Conservation (phyloP, 805 yeast genomes). For the Suhomyces kilbournensis region DNA sequence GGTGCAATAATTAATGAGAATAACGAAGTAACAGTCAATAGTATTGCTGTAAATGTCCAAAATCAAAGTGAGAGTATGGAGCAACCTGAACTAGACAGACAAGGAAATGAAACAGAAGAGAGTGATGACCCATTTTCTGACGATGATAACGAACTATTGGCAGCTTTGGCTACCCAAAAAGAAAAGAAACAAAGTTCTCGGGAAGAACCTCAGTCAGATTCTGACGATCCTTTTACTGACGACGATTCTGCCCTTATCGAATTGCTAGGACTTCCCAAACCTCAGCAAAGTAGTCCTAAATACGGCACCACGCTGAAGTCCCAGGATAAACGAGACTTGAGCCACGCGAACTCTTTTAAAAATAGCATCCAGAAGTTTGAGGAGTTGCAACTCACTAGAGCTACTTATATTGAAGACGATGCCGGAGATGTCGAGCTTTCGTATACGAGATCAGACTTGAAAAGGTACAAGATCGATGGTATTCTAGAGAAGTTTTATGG, state of each 20-base stretch:
- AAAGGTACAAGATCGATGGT: conserved; percentile 43
- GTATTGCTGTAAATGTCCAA: background rate
- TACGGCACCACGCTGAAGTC: background rate
- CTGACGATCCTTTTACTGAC: conserved; percentile 13
- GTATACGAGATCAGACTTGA: conserved; percentile 45
- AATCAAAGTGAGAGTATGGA: background rate
- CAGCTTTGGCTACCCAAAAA: conserved; percentile 8
- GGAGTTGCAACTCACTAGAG: conserved; percentile 3
- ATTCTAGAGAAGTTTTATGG: conserved; percentile 32
- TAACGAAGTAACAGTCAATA: background rate
- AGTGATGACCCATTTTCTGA: conserved; percentile 25
- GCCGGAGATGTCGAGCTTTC: conserved; percentile 25
- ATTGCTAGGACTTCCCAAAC: background rate
- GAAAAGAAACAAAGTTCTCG: background rate
- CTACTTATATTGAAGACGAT: background rate
- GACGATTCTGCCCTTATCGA: conserved; percentile 6
- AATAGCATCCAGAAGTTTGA: conserved; percentile 6
- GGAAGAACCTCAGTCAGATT: background rate
- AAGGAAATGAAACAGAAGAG: background rate
- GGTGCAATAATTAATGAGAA: background rate
- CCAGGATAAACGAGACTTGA: conserved; percentile 3
- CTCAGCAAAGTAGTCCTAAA: background rate
- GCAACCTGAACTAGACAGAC: background rate
- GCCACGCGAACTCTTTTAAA: conserved; percentile 14
- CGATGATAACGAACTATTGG: conserved; percentile 22